A percentile compares a stretch with the other conserved stretches of the same genome.
phyloP scores from a whole-genome alignment of 768 basidiomycete genomes.

The Pholiota molesta region DNA sequence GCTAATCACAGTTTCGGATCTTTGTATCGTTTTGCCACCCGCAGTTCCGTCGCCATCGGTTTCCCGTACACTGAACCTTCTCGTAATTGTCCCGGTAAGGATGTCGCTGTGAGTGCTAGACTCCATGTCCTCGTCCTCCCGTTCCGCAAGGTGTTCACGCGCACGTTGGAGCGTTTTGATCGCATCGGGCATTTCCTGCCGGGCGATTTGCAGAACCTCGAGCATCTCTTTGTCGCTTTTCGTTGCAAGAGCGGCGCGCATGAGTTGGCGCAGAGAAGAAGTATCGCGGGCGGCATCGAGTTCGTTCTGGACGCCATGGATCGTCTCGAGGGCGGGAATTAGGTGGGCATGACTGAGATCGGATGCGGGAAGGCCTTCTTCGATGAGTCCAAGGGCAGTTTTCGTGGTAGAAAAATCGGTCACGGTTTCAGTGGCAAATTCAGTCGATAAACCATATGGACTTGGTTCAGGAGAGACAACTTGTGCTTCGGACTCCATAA shows the following conservation, averaged over 20 bases:
- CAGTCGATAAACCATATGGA: constrained; percentile 7
- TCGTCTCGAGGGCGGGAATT: constrained; percentile 24
- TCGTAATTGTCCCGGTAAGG: neutral
- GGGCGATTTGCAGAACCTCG: constrained; percentile 58
- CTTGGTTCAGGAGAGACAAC: constrained; percentile 11
- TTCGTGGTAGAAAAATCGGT: constrained; percentile 23
- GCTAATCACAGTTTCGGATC: constrained; percentile 28
- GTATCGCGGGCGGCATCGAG: constrained; percentile 55
- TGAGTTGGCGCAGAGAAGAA: constrained; percentile 56
- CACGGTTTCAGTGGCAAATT: constrained; percentile 17
- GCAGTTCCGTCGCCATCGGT: neutral
- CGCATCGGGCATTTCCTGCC: constrained; percentile 78
- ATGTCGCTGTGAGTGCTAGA: constrained; percentile 1
- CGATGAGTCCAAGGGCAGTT: constrained; percentile 25
- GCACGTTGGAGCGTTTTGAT: constrained; percentile 76
- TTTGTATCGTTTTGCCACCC: constrained; percentile 7
- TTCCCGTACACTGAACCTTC: constrained; percentile 21
- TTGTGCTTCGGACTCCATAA: constrained; percentile 12
- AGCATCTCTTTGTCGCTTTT: constrained; percentile 69
- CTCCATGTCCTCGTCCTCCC: constrained; percentile 11
- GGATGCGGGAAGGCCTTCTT: constrained; percentile 8
- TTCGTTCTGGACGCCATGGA: constrained; percentile 33
- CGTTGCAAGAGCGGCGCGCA: constrained; percentile 58
- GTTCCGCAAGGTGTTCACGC: constrained; percentile 28
- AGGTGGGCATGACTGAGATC: constrained; percentile 15